Percentiles rank a stretch among this genome's conserved stretches.
phyloP scores from a whole-genome alignment of 805 yeast genomes.

The Candida nonsorbophila region DNA sequence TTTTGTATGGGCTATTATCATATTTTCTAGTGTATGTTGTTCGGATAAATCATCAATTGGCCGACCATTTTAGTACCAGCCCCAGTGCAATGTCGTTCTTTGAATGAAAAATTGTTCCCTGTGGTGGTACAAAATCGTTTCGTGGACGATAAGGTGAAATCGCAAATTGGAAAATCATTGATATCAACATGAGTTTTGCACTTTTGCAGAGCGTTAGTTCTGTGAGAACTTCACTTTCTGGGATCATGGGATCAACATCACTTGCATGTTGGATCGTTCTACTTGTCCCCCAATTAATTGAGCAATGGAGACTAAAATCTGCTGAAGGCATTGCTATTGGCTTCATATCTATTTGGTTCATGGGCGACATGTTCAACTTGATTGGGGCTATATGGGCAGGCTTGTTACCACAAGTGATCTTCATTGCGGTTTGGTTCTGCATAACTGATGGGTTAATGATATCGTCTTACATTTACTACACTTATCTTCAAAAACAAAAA shows the following conservation, averaged over 20 bases:
- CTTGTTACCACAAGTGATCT: conserved; percentile 61
- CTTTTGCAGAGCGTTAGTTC: conserved; percentile 1
- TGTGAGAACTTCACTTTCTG: conserved; percentile 45
- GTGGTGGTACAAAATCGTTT: no score
- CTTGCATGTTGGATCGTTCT: conserved; percentile 78
- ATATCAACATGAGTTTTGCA: no score
- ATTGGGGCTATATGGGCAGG: conserved; percentile 67
- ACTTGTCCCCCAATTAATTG: conserved; percentile 70
- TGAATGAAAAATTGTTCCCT: no score
- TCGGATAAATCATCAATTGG: no score
- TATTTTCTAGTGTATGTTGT: no score
- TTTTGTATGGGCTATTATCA: no score
- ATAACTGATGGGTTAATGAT: conserved; percentile 62
- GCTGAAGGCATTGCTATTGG: conserved; percentile 74
- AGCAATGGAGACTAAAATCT: conserved; percentile 70
- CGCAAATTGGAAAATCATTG: no score
- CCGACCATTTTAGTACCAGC: no score
- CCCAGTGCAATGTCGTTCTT: no score
- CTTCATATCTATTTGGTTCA: conserved; percentile 63
- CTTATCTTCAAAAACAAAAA: conserved; percentile 23
- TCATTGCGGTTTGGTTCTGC: conserved; percentile 74
- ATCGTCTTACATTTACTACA: conserved; percentile 54
- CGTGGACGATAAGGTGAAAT: no score
- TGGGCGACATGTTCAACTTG: conserved; percentile 67
- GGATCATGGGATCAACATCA: conserved; percentile 64